Evolutionary conservation across 2,329 filamentous ascomycete species (phyloP).

Genomic region (Fusarium pseudograminearum): DNA sequence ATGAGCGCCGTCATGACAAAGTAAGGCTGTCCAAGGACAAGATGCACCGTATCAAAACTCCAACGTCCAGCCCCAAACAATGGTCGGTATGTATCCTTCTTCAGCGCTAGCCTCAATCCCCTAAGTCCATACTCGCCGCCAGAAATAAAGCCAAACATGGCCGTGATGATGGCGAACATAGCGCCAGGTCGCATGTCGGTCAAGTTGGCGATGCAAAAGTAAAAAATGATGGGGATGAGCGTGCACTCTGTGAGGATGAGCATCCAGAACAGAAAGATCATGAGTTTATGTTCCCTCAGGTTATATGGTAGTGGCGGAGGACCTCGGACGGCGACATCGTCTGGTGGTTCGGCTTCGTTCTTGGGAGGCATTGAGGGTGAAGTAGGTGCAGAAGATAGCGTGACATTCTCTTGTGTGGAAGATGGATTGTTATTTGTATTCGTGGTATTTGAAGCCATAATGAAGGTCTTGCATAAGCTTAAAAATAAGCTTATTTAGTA

Average conservation of each 20-base stretch:
- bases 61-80: conserved; percentile 22
- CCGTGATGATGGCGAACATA: conserved; percentile 60
- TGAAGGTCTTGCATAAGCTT: conserved; percentile 24
- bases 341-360: neutral
- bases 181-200: conserved; percentile 38
- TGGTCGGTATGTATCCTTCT: conserved; percentile 21
- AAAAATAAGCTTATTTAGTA: conserved; percentile 33
- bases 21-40: conserved; percentile 25
- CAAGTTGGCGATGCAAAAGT: conserved; percentile 56
- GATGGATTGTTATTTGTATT: neutral
- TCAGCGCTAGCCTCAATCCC: conserved; percentile 17
- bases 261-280: conserved; percentile 40
- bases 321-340: neutral
- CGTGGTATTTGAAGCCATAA: neutral
- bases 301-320: conserved; percentile 41
- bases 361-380: conserved; percentile 13
- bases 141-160: conserved; percentile 61
- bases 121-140: conserved; percentile 57
- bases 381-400: conserved; percentile 16
- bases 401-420: neutral
- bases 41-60: conserved; percentile 32
- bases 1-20: conserved; percentile 38
- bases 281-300: conserved; percentile 43
- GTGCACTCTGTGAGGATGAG: conserved; percentile 45
- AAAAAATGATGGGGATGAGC: conserved; percentile 59